Percentiles rank a stretch among this genome's conserved stretches.
Evolutionary conservation across 106 monocot genomes (phyloP).

Genomic region (Triglochin maritima): DNA sequence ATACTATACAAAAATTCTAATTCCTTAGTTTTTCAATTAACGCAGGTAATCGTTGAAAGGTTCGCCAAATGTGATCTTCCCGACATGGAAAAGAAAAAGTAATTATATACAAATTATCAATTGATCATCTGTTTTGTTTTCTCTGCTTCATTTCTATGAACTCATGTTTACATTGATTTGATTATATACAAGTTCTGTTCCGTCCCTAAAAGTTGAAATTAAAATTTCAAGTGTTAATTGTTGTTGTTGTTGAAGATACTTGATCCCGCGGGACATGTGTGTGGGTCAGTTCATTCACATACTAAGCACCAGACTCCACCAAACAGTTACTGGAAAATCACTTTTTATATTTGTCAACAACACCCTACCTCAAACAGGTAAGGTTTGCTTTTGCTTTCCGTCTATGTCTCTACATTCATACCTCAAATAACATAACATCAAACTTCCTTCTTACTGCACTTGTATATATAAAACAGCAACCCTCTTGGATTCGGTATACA

Average conservation of each 20-base stretch:
- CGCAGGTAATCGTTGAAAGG: conserved; percentile 68
- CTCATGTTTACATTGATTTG: background rate
- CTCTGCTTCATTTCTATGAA: background rate
- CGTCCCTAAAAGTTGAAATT: background rate
- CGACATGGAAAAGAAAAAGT: conserved; percentile 79
- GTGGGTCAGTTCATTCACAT: conserved; percentile 85
- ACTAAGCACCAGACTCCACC: conserved; percentile 54
- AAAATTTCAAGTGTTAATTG: background rate
- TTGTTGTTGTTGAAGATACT: conserved; percentile 30
- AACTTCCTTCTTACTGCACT: background rate
- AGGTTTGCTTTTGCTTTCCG: background rate
- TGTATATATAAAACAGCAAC: conserved; percentile 12
- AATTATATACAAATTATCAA: background rate
- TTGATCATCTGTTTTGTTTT: background rate
- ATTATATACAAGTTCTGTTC: background rate
- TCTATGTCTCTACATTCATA: background rate
- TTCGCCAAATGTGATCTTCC: conserved; percentile 54
- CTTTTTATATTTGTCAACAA: conserved; percentile 84
- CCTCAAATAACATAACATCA: background rate
- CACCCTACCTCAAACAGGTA: conserved; percentile 78
- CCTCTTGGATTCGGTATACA: conserved; percentile 34
- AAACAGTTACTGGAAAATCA: conserved; percentile 56
- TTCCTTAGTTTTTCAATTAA: too few species aligned
- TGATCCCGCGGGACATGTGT: conserved; percentile 79
- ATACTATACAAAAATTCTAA: too few species aligned